Evolutionary conservation across 768 basidiomycete species (phyloP), one percentile per base, ranked within the genome.

Genomic region (Xerocomellus intermedius): DNA sequence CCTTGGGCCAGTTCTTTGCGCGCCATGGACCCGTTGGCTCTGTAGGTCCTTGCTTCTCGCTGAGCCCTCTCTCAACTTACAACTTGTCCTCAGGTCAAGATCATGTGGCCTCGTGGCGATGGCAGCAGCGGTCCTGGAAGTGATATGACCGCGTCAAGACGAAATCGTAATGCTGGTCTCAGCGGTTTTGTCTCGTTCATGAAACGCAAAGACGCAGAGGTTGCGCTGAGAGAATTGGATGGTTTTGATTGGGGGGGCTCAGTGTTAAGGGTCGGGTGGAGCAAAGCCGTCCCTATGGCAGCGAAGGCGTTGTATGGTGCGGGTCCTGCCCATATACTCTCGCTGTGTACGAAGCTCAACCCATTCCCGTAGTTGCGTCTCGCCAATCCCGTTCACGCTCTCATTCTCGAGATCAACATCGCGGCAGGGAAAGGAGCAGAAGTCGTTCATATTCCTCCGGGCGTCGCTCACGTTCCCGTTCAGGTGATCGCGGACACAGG

Each of bases 101-200:
- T 98, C 60, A 98, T 98, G 95, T 98, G 94, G 94, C 96, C 95
- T n/a, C 85, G 96, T 38, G 82, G 85, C 12, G 93, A 95, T 65
- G 79, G 74, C 17, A 77, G 80, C 2, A 59, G 72, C 7, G 86
- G 87, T 30, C 85, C 87, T 45, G 91, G 87, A 2, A 81, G 84
- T 22, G 87, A 91, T 42, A 89, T 92, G 81, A 87, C 87, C 22
- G 72, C 81, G 8, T 80, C 85, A 16, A 80, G 94, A 41, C 79
- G 86, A 45, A 78, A 75, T 46, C 89, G 90, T 71, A 86, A 80
- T 63, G 66, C 85, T 13, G 91, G 92, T 16, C 77, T 98, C 21
- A 94, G 92, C 64, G 97, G 97, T 1, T 99, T 99, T 66, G 97
- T 99, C 19, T 91, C 94, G 0, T 98, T 88, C 71, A 97, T 98